phyloP scores from a whole-genome alignment of 2,329 filamentous ascomycete species.

The Trichoderma pleuroti region DNA sequence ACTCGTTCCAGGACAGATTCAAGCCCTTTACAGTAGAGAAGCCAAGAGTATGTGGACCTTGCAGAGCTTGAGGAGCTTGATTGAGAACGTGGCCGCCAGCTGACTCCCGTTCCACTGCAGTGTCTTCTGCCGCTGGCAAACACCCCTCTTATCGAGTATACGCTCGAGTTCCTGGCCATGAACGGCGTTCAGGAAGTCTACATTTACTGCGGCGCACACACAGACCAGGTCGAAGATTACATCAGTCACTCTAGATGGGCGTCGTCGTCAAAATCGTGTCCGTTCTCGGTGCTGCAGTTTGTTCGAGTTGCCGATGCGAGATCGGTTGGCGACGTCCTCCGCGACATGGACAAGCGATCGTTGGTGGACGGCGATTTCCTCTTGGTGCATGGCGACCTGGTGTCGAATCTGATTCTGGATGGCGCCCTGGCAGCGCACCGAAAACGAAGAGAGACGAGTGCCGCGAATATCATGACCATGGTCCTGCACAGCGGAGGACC shows the following conservation, averaged over 20 bases:
- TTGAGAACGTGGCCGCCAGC: background rate
- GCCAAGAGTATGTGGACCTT: constrained; percentile 60
- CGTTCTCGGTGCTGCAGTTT: constrained; percentile 78
- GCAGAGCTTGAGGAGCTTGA: background rate
- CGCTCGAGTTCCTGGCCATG: constrained; percentile 91
- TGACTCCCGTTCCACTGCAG: constrained; percentile 41
- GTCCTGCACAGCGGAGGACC: constrained; percentile 75
- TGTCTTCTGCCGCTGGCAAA: constrained; percentile 93
- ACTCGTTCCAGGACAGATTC: constrained; percentile 92
- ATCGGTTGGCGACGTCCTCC: constrained; percentile 90
- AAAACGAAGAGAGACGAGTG: constrained; percentile 74
- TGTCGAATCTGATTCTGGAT: constrained; percentile 86
- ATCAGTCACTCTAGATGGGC: constrained; percentile 74
- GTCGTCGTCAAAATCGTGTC: constrained; percentile 49
- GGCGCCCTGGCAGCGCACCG: constrained; percentile 73
- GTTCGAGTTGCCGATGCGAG: constrained; percentile 78
- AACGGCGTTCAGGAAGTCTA: constrained; percentile 93
- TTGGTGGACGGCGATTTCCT: constrained; percentile 89
- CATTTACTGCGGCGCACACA: constrained; percentile 85
- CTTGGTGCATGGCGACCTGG: constrained; percentile 85
- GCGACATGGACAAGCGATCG: constrained; percentile 82
- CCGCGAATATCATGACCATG: constrained; percentile 97
- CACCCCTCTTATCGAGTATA: constrained; percentile 94
- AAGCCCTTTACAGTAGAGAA: constrained; percentile 83
- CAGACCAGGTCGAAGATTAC: constrained; percentile 82